Percentiles rank a stretch among this genome's conserved stretches.
phyloP scores from a whole-genome alignment of 768 basidiomycete genomes.

The Strobilomyces echinocephalus region DNA sequence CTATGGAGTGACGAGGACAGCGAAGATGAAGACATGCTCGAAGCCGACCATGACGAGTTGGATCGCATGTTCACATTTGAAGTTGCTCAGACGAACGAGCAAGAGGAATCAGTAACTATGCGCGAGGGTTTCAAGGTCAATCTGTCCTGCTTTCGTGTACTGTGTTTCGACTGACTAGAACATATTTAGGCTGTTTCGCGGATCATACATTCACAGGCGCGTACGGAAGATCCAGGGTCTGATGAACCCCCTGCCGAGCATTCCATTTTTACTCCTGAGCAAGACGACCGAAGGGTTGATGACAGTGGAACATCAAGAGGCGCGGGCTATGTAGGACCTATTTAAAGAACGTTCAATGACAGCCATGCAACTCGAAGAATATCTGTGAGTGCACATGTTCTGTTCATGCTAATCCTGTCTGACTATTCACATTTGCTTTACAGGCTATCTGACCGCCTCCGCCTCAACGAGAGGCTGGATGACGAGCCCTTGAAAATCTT shows the following conservation, averaged over 20 bases:
- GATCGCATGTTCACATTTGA: constrained; percentile 52
- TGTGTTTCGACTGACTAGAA: not conserved
- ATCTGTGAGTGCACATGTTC: constrained; percentile 16
- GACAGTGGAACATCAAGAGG: constrained; percentile 25
- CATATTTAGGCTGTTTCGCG: constrained; percentile 9
- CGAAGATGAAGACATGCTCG: constrained; percentile 26
- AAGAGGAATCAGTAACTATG: constrained; percentile 45
- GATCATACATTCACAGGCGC: constrained; percentile 9
- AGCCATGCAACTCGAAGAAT: constrained; percentile 9
- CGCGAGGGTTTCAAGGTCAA: constrained; percentile 44
- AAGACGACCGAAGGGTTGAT: constrained; percentile 41
- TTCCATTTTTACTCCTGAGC: constrained; percentile 34
- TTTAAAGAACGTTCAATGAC: not conserved
- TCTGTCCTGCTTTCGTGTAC: not conserved
- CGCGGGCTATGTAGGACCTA: not conserved
- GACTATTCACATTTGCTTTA: not conserved
- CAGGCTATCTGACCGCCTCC: constrained; percentile 24
- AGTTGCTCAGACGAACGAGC: constrained; percentile 50
- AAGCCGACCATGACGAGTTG: constrained; percentile 36
- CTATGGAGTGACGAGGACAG: constrained; percentile 39
- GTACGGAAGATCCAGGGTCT: constrained; percentile 2
- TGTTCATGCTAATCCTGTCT: not conserved
- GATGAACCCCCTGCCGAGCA: constrained; percentile 4
- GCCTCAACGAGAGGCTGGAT: constrained; percentile 21
- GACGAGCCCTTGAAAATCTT: constrained; percentile 27